Conservation (phyloP, 1,284 basidiomycete genomes). For the Golubevia sp. region DNA sequence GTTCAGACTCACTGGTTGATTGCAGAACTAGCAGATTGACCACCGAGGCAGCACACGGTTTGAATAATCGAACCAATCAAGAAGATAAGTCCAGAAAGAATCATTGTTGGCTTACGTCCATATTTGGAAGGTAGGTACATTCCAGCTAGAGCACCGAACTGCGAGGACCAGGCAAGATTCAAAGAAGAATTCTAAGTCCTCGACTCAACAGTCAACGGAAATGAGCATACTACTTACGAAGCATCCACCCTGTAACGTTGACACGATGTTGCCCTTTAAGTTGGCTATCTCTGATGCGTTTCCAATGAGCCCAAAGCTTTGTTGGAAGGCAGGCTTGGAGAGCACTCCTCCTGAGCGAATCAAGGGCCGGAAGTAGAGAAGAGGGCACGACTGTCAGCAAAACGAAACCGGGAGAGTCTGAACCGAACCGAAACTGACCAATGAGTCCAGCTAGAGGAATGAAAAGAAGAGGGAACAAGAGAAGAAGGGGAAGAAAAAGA, state of each 20-base stretch:
- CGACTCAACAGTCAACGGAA: not conserved
- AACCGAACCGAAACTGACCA: no score
- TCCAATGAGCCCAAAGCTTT: conserved; percentile 19
- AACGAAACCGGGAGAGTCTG: no score
- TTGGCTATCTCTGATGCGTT: no score
- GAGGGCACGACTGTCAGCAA: no score
- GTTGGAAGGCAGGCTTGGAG: conserved; percentile 23
- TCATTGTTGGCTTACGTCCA: conserved; percentile 38
- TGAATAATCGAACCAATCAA: conserved; percentile 50
- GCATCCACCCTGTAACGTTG: conserved; percentile 46
- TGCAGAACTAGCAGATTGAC: conserved; percentile 24
- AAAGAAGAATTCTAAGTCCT: not conserved
- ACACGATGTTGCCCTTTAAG: conserved; percentile 48
- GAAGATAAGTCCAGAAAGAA: conserved; percentile 43
- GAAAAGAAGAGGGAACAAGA: no score
- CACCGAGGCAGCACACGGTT: conserved; percentile 26
- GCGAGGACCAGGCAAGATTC: not conserved
- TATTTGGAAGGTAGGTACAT: conserved; percentile 46
- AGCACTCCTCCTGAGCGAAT: no score
- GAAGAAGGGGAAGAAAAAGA: no score
- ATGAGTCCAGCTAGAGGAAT: conserved; percentile 8
- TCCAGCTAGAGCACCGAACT: conserved; percentile 43
- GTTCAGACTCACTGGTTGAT: no score
- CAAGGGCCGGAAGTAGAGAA: no score
- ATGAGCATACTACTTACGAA: no score